Percentiles rank a stretch among this genome's conserved stretches.
These are phyloP conservation scores for Xylaria sp. DNA, from an alignment of 2,329 filamentous ascomycete genomes.

Conservation along the genomic window DNA sequence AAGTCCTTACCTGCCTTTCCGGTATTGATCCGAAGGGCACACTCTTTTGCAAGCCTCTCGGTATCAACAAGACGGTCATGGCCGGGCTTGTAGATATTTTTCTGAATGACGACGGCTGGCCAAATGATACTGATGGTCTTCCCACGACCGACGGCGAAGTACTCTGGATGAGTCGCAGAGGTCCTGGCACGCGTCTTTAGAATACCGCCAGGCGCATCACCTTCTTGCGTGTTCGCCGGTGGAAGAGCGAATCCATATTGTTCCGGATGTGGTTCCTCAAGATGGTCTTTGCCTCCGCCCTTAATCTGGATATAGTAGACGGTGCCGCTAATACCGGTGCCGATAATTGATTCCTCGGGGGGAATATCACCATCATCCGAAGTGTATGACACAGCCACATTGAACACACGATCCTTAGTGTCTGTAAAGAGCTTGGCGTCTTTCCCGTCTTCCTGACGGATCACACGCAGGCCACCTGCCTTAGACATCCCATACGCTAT, in stretches of 20 bases:
- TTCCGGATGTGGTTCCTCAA: slow-evolving; percentile 82
- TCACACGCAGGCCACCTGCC: slow-evolving; percentile 90
- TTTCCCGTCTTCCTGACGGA: slow-evolving; percentile 91
- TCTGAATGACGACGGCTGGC: slow-evolving; percentile 71
- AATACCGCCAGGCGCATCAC: slow-evolving; percentile 90
- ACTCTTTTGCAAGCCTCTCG: slow-evolving; percentile 86
- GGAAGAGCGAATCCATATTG: slow-evolving; percentile 90
- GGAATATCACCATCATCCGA: slow-evolving; percentile 65
- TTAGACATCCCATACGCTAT: slow-evolving; percentile 96
- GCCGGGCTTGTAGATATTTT: slow-evolving; percentile 71
- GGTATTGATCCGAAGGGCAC: slow-evolving; percentile 91
- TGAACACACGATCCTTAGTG: slow-evolving; percentile 94
- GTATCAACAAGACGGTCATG: slow-evolving; percentile 81
- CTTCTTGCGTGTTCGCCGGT: slow-evolving; percentile 84
- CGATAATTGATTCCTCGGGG: slow-evolving; percentile 84
- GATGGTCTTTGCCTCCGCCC: slow-evolving; percentile 79
- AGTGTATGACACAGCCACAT: slow-evolving; percentile 83
- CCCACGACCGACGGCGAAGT: slow-evolving; percentile 94
- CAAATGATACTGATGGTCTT: slow-evolving; percentile 95
- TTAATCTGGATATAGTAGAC: slow-evolving; percentile 95
- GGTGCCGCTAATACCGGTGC: slow-evolving; percentile 91
- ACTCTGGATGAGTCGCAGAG: slow-evolving; percentile 88
- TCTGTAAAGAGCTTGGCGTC: slow-evolving; percentile 93
- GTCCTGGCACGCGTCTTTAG: slow-evolving; percentile 95
- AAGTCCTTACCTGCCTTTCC: slow-evolving; percentile 99